phyloP scores from a whole-genome alignment of 805 yeast genomes.

The Phaffomyces opuntiae region DNA sequence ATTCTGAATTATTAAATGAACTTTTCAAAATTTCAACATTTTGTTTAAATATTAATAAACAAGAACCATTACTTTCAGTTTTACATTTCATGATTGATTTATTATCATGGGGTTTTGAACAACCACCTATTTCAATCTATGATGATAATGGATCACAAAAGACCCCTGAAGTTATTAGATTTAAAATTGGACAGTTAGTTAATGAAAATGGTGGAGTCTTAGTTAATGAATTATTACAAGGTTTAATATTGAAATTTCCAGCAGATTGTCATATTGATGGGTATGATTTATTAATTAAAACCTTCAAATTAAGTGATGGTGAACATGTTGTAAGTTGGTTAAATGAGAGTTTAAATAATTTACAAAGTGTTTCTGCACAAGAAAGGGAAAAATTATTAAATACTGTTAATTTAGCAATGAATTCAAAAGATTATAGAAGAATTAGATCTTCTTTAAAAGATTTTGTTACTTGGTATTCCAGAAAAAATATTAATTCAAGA shows the following conservation, averaged over 20 bases:
- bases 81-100: constrained; percentile 78
- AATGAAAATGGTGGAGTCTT: constrained; percentile 50
- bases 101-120: constrained; percentile 74
- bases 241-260: constrained; percentile 67
- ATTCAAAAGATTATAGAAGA: constrained; percentile 64
- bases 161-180: constrained; percentile 5
- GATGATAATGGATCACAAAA: constrained; percentile 39
- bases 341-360: constrained; percentile 40
- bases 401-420: constrained; percentile 52
- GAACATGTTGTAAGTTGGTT: constrained; percentile 48
- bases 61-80: constrained; percentile 62
- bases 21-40: constrained; percentile 54
- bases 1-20: constrained; percentile 37
- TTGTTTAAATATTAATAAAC: constrained; percentile 52
- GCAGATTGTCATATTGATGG: constrained; percentile 66
- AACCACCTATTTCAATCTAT: constrained; percentile 71
- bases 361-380: constrained; percentile 61
- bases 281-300: constrained; percentile 62
- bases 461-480: constrained; percentile 75
- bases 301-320: constrained; percentile 38
- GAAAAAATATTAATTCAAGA: constrained; percentile 59
- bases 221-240: constrained; percentile 46
- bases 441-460: constrained; percentile 67
- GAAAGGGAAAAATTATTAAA: constrained; percentile 61
- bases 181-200: constrained; percentile 26